phyloP scores from a whole-genome alignment of 306 rosid species.

The Oxytropis ochrocephala region DNA sequence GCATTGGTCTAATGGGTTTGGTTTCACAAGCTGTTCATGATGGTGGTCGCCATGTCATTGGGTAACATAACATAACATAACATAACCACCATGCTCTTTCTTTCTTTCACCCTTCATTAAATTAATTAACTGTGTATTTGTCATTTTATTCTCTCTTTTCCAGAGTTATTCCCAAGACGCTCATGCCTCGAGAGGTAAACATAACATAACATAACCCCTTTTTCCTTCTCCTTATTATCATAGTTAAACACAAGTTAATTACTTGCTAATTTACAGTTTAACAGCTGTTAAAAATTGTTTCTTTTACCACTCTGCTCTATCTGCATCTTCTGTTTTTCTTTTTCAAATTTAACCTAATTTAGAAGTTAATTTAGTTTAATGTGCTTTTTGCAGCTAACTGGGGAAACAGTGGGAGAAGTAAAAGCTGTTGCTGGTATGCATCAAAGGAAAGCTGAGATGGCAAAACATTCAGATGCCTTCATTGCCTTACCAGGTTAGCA shows the following conservation, averaged over 20 bases:
- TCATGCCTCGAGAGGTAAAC: slow-evolving; percentile 99
- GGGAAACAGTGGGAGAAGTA: slow-evolving; percentile 97
- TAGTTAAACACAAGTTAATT: too few relatives aligned
- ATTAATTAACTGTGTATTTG: slow-evolving; percentile 35
- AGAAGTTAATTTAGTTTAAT: too few relatives aligned
- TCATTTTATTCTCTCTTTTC: slow-evolving; percentile 68
- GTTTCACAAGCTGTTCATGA: slow-evolving; percentile 99
- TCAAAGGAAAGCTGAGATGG: slow-evolving; percentile 99
- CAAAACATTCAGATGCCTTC: slow-evolving; percentile 97
- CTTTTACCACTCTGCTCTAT: too few relatives aligned
- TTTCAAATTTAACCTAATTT: too few relatives aligned
- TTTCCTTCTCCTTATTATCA: too few relatives aligned
- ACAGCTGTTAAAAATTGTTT: not conserved
- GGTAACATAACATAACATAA: slow-evolving; percentile 31
- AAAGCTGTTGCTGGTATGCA: slow-evolving; percentile 98
- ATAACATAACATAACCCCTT: too few relatives aligned
- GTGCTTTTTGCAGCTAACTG: slow-evolving; percentile 71
- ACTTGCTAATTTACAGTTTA: not conserved
- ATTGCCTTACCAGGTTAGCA: slow-evolving; percentile 94
- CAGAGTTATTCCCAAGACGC: slow-evolving; percentile 99
- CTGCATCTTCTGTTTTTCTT: too few relatives aligned
- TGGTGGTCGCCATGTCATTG: slow-evolving; percentile 99
- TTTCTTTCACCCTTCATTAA: slow-evolving; percentile 14
- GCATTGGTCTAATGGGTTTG: slow-evolving; percentile 97
- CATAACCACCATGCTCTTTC: slow-evolving; percentile 8